Conservation (phyloP, 441 rosid genomes). For the Francoa sonchifolia region DNA sequence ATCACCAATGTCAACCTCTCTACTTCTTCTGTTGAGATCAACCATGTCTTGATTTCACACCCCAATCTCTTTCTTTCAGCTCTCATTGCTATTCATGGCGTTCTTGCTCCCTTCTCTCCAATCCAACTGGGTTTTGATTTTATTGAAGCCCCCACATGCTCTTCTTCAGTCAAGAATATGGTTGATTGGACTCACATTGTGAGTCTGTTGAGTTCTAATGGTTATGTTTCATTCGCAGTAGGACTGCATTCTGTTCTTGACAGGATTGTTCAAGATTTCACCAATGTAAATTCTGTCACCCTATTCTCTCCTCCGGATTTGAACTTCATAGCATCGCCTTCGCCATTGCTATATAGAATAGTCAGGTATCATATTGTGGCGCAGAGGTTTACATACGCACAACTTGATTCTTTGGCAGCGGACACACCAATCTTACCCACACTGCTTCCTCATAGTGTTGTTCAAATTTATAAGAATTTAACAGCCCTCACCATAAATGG, state of each 20-base stretch:
- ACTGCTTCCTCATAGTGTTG: slow-evolving; percentile 30
- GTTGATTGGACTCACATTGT: slow-evolving; percentile 46
- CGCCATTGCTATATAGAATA: slow-evolving; percentile 36
- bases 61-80: slow-evolving; percentile 62
- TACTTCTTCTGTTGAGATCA: slow-evolving; percentile 27
- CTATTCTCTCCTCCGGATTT: slow-evolving; percentile 56
- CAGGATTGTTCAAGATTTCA: slow-evolving; percentile 31
- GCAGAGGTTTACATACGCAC: slow-evolving; percentile 22
- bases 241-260: slow-evolving; percentile 55
- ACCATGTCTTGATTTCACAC: slow-evolving; percentile 39
- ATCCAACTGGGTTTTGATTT: slow-evolving; percentile 22
- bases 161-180: slow-evolving; percentile 14
- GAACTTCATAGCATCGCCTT: slow-evolving; percentile 29
- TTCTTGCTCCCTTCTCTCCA: slow-evolving; percentile 45
- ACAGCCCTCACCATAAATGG: slow-evolving; percentile 30
- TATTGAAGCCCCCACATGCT: slow-evolving; percentile 25
- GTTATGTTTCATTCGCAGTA: slow-evolving; percentile 54
- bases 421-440: too few relatives aligned
- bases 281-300: slow-evolving; percentile 35
- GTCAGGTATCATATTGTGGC: slow-evolving; percentile 49
- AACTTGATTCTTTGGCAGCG: slow-evolving; percentile 25
- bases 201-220: slow-evolving; percentile 46
- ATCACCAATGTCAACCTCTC: slow-evolving; percentile 22
- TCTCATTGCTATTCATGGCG: slow-evolving; percentile 53
- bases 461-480: slow-evolving; percentile 20